Evolutionary conservation across 495 filamentous ascomycete species (phyloP).

Genomic region (Neurospora sp.): DNA sequence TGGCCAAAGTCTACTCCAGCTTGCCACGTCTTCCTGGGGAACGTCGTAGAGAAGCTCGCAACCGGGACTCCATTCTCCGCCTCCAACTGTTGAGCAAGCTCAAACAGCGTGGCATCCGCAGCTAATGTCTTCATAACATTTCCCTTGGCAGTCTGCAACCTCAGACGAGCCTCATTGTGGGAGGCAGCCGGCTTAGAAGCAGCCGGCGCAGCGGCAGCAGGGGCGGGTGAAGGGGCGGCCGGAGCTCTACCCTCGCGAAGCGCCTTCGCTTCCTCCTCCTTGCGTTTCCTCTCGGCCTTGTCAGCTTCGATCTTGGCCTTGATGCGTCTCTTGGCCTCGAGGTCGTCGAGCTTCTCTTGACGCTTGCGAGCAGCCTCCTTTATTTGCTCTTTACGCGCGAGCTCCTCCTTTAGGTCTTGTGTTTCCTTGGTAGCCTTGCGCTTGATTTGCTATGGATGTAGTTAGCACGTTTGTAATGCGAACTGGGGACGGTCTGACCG

Average conservation of each 20-base stretch:
- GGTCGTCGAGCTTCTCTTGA: slow-evolving; percentile 78
- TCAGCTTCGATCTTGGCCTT: slow-evolving; percentile 88
- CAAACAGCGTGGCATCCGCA: slow-evolving; percentile 82
- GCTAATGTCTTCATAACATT: slow-evolving; percentile 75
- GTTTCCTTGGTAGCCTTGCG: slow-evolving; percentile 71
- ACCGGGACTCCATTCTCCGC: slow-evolving; percentile 49
- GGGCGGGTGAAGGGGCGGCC: slow-evolving; percentile 32
- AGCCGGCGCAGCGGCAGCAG: slow-evolving; percentile 23
- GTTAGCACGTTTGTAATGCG: slow-evolving; percentile 5
- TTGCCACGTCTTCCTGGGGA: slow-evolving; percentile 73
- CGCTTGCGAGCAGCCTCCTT: slow-evolving; percentile 81
- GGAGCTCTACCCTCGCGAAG: slow-evolving; percentile 62
- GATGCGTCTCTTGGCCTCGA: slow-evolving; percentile 76
- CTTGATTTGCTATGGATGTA: slow-evolving; percentile 59
- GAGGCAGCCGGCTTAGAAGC: slow-evolving; percentile 26
- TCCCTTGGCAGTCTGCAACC: slow-evolving; percentile 66
- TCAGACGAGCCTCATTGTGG: slow-evolving; percentile 71
- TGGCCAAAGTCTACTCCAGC: slow-evolving; percentile 73
- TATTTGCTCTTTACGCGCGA: slow-evolving; percentile 75
- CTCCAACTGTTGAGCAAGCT: slow-evolving; percentile 69
- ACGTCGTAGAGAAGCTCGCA: slow-evolving; percentile 70
- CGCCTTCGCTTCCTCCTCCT: slow-evolving; percentile 76
- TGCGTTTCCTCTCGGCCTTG: slow-evolving; percentile 72
- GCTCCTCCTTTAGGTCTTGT: slow-evolving; percentile 72
- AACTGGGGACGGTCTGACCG: not conserved